Conservation (phyloP, 78 protist genomes). For the Dictyostelium intermedium region DNA sequence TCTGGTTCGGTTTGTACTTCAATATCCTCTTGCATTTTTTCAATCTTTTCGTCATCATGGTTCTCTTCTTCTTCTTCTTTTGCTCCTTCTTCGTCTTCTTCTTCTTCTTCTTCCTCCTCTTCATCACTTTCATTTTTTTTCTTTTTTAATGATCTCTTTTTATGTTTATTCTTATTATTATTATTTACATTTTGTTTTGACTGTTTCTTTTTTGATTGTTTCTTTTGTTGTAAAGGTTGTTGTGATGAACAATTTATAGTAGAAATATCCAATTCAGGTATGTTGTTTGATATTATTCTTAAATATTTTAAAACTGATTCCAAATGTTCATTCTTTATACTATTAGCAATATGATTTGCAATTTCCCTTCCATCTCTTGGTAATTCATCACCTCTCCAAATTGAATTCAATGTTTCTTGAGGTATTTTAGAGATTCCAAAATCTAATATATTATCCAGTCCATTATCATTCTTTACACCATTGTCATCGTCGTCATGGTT, state of each 20-base stretch:
- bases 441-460: background rate
- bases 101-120: constrained; percentile 21
- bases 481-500: background rate
- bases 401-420: background rate
- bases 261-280: background rate
- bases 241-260: background rate
- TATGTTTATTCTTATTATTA: background rate
- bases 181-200: background rate
- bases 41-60: background rate
- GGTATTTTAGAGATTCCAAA: background rate
- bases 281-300: background rate
- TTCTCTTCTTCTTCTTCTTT: background rate
- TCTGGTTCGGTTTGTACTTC: background rate
- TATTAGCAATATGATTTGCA: background rate
- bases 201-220: constrained; percentile 18
- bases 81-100: background rate
- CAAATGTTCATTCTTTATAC: background rate
- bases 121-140: constrained; percentile 9
- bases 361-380: background rate
- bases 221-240: background rate
- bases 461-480: background rate
- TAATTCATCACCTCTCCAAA: constrained; percentile 40
- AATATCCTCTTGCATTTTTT: background rate
- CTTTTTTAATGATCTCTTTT: background rate
- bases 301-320: background rate